phyloP scores from a whole-genome alignment of 2,329 filamentous ascomycete genomes.

The Colletotrichum cereale region DNA sequence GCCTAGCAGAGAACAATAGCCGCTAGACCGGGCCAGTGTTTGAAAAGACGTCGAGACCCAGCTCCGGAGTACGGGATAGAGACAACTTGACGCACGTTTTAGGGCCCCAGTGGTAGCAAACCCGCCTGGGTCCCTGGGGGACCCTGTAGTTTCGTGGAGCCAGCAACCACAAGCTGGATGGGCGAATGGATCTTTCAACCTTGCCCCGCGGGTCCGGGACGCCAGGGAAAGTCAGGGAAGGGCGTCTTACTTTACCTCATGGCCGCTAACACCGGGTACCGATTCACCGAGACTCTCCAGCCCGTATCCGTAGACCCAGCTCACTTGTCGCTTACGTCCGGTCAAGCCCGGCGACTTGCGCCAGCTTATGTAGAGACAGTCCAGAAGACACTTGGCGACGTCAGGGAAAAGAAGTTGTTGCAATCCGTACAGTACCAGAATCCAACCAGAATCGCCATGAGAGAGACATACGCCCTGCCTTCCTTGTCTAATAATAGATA shows the following conservation, averaged over 20 bases:
- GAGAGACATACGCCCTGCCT: conserved; percentile 3
- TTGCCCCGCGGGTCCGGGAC: background rate
- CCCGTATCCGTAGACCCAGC: background rate
- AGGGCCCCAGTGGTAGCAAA: conserved; percentile 30
- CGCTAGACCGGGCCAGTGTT: conserved; percentile 37
- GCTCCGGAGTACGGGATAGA: conserved; percentile 29
- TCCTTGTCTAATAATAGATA: conserved; percentile 7
- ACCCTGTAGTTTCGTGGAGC: conserved; percentile 27
- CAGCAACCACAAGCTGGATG: conserved; percentile 8
- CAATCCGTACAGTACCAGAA: background rate
- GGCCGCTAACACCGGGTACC: background rate
- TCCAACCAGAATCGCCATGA: background rate
- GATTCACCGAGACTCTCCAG: too few relatives aligned
- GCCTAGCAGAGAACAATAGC: conserved; percentile 17
- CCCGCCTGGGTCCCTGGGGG: conserved; percentile 15
- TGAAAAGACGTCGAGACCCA: conserved; percentile 34
- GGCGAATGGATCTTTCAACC: conserved; percentile 11
- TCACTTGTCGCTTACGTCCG: background rate
- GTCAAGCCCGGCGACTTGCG: background rate
- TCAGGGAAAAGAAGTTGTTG: background rate
- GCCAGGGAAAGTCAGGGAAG: conserved; percentile 18
- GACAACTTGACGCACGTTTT: conserved; percentile 38
- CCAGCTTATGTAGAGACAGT: conserved; percentile 8
- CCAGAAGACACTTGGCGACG: conserved; percentile 1
- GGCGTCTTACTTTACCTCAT: conserved; percentile 20